Conservation (phyloP, 805 yeast species). For the Kodamaea hsintzibuensis region DNA sequence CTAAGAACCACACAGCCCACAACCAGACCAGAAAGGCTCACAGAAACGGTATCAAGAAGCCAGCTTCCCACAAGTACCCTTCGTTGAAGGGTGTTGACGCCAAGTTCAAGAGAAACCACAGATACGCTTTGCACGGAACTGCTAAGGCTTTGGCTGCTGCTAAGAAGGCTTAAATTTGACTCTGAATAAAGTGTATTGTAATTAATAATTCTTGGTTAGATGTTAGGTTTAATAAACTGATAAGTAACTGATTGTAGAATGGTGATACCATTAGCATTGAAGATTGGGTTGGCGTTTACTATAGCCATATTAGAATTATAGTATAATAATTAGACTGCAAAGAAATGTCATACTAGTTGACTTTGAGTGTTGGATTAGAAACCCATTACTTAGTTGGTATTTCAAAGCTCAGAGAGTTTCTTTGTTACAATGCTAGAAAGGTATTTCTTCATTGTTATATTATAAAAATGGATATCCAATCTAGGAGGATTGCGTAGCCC, state of each 20-base stretch:
- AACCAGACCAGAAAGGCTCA: constrained; percentile 99
- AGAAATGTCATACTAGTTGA: too few relatives aligned
- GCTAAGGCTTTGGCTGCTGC: constrained; percentile 89
- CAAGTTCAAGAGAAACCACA: constrained; percentile 99
- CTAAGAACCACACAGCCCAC: constrained; percentile 99
- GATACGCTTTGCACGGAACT: constrained; percentile 97
- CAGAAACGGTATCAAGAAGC: constrained; percentile 99
- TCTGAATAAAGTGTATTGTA: constrained; percentile 7
- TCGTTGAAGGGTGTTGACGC: constrained; percentile 98
- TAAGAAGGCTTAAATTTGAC: constrained; percentile 42
- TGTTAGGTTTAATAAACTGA: constrained; percentile 3
- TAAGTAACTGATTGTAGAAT: background rate
- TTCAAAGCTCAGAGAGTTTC: too few relatives aligned
- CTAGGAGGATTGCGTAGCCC: too few relatives aligned
- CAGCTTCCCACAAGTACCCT: constrained; percentile 96
- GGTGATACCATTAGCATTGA: too few relatives aligned
- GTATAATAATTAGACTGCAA: too few relatives aligned
- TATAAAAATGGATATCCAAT: too few relatives aligned
- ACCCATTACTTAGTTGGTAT: too few relatives aligned
- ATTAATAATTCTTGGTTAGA: constrained; percentile 1
- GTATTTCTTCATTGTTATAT: too few relatives aligned
- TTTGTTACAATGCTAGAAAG: too few relatives aligned
- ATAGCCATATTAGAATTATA: too few relatives aligned
- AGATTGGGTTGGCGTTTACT: too few relatives aligned
- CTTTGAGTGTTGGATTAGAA: too few relatives aligned